A percentile compares a stretch with the other conserved stretches of the same genome.
These are phyloP conservation scores for Sporobolomyces phaffii DNA, from an alignment of 768 basidiomycete species.

Conservation along the genomic window DNA sequence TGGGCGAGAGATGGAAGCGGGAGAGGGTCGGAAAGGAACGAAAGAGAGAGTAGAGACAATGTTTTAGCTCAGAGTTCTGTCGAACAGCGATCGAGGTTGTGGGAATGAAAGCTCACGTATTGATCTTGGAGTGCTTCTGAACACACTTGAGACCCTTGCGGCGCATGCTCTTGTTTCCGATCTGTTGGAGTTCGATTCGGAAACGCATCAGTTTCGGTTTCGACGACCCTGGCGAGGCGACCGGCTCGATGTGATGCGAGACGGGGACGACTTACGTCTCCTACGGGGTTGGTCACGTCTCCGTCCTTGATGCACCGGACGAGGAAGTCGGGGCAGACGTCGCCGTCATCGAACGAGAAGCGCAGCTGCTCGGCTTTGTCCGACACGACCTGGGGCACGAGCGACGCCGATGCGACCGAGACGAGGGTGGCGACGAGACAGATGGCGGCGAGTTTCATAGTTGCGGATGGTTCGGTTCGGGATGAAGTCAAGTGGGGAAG, in stretches of 20 bases:
- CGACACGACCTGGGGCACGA: constrained; percentile 1
- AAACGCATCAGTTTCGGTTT: too few species aligned
- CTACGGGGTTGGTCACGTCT: constrained; percentile 18
- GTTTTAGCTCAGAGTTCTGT: too few species aligned
- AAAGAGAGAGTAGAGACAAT: background rate
- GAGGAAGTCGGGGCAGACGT: constrained; percentile 24
- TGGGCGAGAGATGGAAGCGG: background rate
- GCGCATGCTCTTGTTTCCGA: constrained; percentile 26
- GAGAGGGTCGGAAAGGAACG: background rate
- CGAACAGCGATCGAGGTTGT: too few species aligned
- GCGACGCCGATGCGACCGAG: background rate
- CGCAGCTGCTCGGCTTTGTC: constrained; percentile 11
- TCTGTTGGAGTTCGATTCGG: too few species aligned
- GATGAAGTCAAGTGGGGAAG: background rate
- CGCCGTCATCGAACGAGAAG: constrained; percentile 16
- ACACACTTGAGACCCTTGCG: constrained; percentile 17
- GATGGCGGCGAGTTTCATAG: constrained; percentile 19
- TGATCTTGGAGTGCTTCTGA: constrained; percentile 18
- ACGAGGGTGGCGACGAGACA: background rate
- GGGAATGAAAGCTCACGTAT: constrained; percentile 4
- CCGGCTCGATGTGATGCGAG: too few species aligned
- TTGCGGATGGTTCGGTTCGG: background rate
- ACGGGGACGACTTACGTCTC: constrained; percentile 21
- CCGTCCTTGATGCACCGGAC: constrained; percentile 28
- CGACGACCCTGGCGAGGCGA: too few species aligned